These are phyloP conservation scores for Puccinia horiana DNA, from an alignment of 1,284 basidiomycete genomes.

Conservation along the genomic window DNA sequence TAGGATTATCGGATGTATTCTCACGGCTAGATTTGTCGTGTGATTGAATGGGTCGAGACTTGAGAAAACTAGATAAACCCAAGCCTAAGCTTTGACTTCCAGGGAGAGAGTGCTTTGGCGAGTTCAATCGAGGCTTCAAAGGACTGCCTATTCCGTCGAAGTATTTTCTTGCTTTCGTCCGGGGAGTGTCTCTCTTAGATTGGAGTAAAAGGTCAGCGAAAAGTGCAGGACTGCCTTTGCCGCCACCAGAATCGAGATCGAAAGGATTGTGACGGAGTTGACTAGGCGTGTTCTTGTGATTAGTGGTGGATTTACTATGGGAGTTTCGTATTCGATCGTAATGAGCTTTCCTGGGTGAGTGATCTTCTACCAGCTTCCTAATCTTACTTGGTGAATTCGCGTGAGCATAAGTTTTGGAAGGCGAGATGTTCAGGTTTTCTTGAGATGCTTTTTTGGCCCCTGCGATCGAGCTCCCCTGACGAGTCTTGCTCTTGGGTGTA, in stretches of 20 bases:
- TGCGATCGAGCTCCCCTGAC: not conserved
- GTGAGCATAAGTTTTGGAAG: constrained; percentile 19
- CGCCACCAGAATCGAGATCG: constrained; percentile 36
- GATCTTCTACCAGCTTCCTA: constrained; percentile 15
- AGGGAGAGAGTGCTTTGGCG: not conserved
- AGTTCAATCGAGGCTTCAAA: constrained; percentile 26
- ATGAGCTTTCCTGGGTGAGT: constrained; percentile 42
- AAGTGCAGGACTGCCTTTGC: constrained; percentile 37
- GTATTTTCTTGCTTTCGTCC: constrained; percentile 44
- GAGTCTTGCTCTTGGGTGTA: constrained; percentile 35
- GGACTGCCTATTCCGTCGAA: constrained; percentile 32
- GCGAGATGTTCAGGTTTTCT: constrained; percentile 21
- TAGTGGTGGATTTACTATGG: not conserved
- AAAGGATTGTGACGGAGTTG: constrained; percentile 28
- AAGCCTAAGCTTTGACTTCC: not conserved
- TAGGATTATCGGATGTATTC: not conserved
- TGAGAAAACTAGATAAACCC: constrained; percentile 42
- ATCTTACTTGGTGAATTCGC: constrained; percentile 40
- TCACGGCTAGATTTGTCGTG: not conserved
- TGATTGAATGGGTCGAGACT: not conserved
- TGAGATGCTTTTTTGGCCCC: not conserved
- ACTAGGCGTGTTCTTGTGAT: constrained; percentile 6
- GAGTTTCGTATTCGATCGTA: constrained; percentile 18
- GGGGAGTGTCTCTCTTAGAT: constrained; percentile 42
- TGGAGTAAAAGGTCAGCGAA: constrained; percentile 40